Evolutionary conservation across 2,329 filamentous ascomycete species (phyloP).

Genomic region (Apiospora rasikravindrae): DNA sequence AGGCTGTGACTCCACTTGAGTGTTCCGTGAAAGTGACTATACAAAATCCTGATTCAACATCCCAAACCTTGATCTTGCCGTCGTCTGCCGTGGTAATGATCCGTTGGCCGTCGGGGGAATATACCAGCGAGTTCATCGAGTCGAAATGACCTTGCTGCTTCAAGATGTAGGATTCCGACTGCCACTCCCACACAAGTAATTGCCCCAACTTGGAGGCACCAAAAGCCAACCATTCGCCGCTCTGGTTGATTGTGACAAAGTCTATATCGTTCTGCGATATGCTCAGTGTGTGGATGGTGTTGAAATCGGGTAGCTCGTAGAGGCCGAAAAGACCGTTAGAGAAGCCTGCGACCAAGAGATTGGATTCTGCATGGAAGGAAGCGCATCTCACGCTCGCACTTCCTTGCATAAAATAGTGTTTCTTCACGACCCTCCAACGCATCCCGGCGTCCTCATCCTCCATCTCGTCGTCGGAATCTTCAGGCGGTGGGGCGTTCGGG

Average conservation of each 20-base stretch:
- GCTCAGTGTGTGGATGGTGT: constrained; percentile 88
- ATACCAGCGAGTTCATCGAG: constrained; percentile 89
- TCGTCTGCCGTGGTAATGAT: constrained; percentile 96
- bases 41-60: constrained; percentile 94
- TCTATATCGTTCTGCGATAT: constrained; percentile 98
- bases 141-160: constrained; percentile 99
- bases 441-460: constrained; percentile 69
- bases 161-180: constrained; percentile 97
- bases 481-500: constrained; percentile 56
- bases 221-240: constrained; percentile 96
- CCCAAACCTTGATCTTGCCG: constrained; percentile 98
- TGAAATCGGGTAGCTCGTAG: constrained; percentile 96
- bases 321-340: constrained; percentile 92
- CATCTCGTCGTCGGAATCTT: constrained; percentile 64
- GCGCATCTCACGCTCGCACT: constrained; percentile 87
- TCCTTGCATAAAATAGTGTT: constrained; percentile 93
- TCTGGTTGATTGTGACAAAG: constrained; percentile 90
- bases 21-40: constrained; percentile 98
- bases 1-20: constrained; percentile 90
- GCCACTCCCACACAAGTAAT: constrained; percentile 99
- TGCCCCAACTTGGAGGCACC: constrained; percentile 95
- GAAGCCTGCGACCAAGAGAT: constrained; percentile 95
- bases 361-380: constrained; percentile 84
- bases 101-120: constrained; percentile 90
- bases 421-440: constrained; percentile 89